These are phyloP conservation scores for Mycena sp. DNA, from an alignment of 1,284 basidiomycete species.

Conservation along the genomic window DNA sequence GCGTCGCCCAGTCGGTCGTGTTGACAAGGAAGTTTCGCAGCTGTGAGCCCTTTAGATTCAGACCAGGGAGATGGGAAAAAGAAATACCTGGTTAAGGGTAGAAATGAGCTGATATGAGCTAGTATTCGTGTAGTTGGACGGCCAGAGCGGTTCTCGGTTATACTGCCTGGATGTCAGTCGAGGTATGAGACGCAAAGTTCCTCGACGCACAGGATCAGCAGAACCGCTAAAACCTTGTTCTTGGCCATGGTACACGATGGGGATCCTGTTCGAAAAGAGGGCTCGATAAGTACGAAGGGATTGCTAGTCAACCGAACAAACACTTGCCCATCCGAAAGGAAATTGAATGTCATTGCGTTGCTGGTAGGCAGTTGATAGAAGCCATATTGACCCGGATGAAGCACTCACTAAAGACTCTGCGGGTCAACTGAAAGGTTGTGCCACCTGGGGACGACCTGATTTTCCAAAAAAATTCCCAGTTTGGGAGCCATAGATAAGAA, in stretches of 20 bases:
- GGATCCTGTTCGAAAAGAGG: constrained; percentile 51
- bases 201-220: constrained; percentile 63
- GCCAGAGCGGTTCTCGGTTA: constrained; percentile 85
- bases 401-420: constrained; percentile 66
- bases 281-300: background rate
- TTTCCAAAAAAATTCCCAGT: constrained; percentile 85
- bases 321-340: constrained; percentile 65
- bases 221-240: constrained; percentile 72
- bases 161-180: constrained; percentile 47
- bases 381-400: background rate
- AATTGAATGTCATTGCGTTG: constrained; percentile 74
- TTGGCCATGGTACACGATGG: constrained; percentile 85
- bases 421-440: constrained; percentile 69
- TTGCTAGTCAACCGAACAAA: background rate
- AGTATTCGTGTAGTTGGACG: constrained; percentile 71
- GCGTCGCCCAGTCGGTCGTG: constrained; percentile 67
- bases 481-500: background rate
- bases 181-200: background rate
- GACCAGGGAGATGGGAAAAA: background rate
- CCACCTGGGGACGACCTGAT: constrained; percentile 85
- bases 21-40: constrained; percentile 76
- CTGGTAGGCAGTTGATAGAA: constrained; percentile 40
- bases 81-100: constrained; percentile 66
- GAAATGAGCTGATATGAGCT: constrained; percentile 68
- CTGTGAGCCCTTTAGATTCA: constrained; percentile 38